Conservation (phyloP, 1,284 basidiomycete species). For the Melampsora americana region DNA sequence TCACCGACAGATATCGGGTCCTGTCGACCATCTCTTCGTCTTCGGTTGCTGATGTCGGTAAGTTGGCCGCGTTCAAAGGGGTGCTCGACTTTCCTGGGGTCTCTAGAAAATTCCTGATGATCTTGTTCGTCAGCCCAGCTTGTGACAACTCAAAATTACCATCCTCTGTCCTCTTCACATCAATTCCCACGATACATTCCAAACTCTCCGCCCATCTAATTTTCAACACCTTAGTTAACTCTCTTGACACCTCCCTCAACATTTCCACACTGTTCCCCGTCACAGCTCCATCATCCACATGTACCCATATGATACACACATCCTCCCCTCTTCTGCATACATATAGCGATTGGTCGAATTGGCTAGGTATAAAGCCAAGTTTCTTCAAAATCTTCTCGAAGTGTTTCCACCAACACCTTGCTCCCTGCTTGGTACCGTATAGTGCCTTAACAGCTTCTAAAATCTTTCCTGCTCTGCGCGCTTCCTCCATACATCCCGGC, state of each 20-base stretch:
- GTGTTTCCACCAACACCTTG: no score
- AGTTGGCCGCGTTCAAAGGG: neutral
- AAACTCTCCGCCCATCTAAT: neutral
- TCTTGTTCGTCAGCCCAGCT: neutral
- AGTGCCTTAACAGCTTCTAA: no score
- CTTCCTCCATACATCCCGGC: no score
- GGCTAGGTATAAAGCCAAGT: neutral
- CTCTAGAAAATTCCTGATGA: neutral
- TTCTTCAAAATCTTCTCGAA: no score
- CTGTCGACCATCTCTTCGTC: neutral
- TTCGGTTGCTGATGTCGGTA: neutral
- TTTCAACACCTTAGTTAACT: neutral
- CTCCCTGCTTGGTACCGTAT: no score
- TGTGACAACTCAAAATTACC: neutral
- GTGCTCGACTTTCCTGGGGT: neutral
- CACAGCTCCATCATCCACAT: constrained; percentile 5
- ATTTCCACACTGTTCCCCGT: neutral
- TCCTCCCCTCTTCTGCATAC: neutral
- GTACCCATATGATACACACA: constrained; percentile 5
- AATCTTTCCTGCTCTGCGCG: no score
- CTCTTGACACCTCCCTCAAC: neutral
- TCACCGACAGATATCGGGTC: neutral
- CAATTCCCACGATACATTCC: neutral
- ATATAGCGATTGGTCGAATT: constrained; percentile 1
- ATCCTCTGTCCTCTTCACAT: neutral